These are phyloP conservation scores for Fusarium newnesense DNA, from an alignment of 2,329 filamentous ascomycete genomes.

Conservation along the genomic window DNA sequence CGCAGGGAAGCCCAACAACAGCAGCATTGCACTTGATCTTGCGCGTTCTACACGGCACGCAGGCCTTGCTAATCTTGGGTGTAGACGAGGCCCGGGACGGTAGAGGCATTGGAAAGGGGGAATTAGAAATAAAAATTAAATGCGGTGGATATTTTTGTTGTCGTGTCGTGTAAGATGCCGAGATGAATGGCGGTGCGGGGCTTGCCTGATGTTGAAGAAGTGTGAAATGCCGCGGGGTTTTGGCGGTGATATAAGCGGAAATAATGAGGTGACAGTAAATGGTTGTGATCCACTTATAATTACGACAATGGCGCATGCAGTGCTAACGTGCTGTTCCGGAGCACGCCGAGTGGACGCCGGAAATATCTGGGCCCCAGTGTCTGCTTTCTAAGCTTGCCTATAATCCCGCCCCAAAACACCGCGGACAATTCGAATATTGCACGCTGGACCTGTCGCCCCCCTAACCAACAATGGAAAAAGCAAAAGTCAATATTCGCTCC, in stretches of 20 bases:
- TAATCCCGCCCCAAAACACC: constrained; percentile 2
- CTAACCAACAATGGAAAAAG: background rate
- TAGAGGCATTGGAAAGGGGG: background rate
- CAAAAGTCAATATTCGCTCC: background rate
- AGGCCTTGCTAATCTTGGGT: constrained; percentile 31
- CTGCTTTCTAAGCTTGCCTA: background rate
- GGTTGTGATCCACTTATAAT: background rate
- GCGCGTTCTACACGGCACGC: constrained; percentile 29
- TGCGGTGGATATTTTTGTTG: background rate
- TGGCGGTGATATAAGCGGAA: background rate
- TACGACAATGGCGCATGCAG: background rate
- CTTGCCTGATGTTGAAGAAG: background rate
- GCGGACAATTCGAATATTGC: background rate
- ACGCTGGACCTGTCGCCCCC: background rate
- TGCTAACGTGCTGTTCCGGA: background rate
- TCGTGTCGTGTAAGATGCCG: background rate
- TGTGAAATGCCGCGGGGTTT: constrained; percentile 5
- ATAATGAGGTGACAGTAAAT: too few relatives aligned
- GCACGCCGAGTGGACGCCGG: background rate
- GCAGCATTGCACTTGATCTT: constrained; percentile 37
- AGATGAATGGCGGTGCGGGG: background rate
- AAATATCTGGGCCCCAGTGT: too few relatives aligned
- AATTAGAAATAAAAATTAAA: background rate
- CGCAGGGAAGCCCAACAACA: constrained; percentile 20
- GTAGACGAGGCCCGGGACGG: background rate